Percentiles rank a stretch among this genome's conserved stretches.
Evolutionary conservation across 2,329 filamentous ascomycete genomes (phyloP).

Genomic region (Trichoderma cornu-damae): DNA sequence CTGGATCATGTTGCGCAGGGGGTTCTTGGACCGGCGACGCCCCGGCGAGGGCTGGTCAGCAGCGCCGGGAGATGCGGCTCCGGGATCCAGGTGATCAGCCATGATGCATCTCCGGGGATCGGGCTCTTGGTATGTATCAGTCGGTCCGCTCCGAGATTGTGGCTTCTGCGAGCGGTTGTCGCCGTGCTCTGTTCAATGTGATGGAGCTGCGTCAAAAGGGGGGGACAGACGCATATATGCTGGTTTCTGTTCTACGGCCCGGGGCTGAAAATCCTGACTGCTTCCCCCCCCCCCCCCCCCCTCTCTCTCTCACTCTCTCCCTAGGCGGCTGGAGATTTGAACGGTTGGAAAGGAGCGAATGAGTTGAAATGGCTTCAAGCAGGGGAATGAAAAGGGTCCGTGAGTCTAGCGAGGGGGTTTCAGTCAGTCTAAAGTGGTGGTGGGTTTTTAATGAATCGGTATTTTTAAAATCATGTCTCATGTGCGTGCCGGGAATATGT

Average conservation of each 20-base stretch:
- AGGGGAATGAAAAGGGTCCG: conserved; percentile 16
- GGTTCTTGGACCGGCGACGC: conserved; percentile 34
- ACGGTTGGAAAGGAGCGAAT: conserved; percentile 14
- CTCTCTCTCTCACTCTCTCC: too few relatives aligned
- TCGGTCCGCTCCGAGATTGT: background rate
- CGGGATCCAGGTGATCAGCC: conserved; percentile 29
- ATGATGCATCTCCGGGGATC: conserved; percentile 21
- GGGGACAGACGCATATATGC: conserved; percentile 2
- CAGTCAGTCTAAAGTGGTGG: conserved; percentile 6
- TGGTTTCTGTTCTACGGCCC: background rate
- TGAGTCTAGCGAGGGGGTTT: conserved; percentile 17
- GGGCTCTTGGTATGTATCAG: background rate
- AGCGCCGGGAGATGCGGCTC: conserved; percentile 22
- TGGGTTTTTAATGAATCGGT: conserved; percentile 8
- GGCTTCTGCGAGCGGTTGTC: background rate
- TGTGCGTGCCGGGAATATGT: background rate
- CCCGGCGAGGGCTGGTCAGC: conserved; percentile 24
- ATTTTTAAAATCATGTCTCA: background rate
- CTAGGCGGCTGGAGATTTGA: conserved; percentile 3
- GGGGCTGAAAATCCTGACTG: background rate
- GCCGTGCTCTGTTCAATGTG: background rate
- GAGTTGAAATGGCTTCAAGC: conserved; percentile 11
- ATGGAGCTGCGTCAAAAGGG: conserved; percentile 4
- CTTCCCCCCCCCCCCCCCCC: too few relatives aligned
- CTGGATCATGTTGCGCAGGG: conserved; percentile 36